Conservation (phyloP, 1,284 basidiomycete genomes). For the Meira nashicola region DNA sequence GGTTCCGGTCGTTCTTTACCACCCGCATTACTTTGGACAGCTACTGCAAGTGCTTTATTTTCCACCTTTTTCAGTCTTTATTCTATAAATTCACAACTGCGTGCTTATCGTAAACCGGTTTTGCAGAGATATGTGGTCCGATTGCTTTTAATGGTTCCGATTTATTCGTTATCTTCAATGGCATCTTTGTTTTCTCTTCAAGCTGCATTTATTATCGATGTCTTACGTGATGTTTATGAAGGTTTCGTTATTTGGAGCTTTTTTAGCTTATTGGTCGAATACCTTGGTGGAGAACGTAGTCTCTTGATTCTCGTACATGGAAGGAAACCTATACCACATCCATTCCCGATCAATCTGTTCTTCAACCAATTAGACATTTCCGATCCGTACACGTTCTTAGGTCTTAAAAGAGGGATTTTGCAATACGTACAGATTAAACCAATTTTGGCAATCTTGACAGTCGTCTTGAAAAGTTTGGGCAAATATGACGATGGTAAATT, state of each 20-base stretch:
- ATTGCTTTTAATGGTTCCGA: constrained; percentile 77
- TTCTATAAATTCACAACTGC: constrained; percentile 81
- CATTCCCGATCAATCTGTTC: constrained; percentile 68
- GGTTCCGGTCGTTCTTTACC: constrained; percentile 11
- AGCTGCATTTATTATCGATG: constrained; percentile 93
- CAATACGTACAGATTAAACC: constrained; percentile 98
- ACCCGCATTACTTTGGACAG: constrained; percentile 55
- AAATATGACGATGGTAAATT: constrained; percentile 82
- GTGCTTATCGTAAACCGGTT: constrained; percentile 55
- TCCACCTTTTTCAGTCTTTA: constrained; percentile 72
- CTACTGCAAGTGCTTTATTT: constrained; percentile 61
- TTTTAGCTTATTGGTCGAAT: constrained; percentile 57
- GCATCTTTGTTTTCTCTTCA: constrained; percentile 91
- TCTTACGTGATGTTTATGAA: constrained; percentile 90
- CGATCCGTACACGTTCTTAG: constrained; percentile 76
- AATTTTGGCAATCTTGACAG: constrained; percentile 73
- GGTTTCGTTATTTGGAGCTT: constrained; percentile 60
- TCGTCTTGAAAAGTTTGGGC: constrained; percentile 77
- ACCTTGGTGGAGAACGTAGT: constrained; percentile 87
- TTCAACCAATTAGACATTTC: constrained; percentile 45
- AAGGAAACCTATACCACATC: constrained; percentile 75
- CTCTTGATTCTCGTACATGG: constrained; percentile 86
- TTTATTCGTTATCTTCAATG: constrained; percentile 64
- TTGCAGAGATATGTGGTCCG: constrained; percentile 76
- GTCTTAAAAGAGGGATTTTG: constrained; percentile 86